Conservation (phyloP, 306 rosid genomes). For the Castanospermum australe region DNA sequence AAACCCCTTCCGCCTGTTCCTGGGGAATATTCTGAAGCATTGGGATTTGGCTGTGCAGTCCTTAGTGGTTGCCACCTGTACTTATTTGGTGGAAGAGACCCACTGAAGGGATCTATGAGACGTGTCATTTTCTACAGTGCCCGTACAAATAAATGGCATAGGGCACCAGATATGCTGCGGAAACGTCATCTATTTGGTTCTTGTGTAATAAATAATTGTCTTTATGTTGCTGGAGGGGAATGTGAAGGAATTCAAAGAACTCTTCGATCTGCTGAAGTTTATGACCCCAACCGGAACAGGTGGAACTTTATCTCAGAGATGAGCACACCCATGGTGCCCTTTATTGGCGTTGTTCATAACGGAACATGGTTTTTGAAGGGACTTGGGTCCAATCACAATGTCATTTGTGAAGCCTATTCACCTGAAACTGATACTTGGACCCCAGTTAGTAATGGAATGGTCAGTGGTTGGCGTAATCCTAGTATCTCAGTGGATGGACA, state of each 20-base stretch:
- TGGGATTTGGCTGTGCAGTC: constrained; percentile 81
- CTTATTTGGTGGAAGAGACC: constrained; percentile 78
- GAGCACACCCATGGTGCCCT: constrained; percentile 78
- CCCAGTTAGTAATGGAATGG: constrained; percentile 61
- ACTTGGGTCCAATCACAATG: constrained; percentile 68
- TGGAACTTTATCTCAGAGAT: constrained; percentile 76
- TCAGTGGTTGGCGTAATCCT: constrained; percentile 73
- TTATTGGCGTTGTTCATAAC: constrained; percentile 72
- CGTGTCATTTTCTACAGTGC: constrained; percentile 76
- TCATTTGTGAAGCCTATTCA: constrained; percentile 74
- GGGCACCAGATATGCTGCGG: constrained; percentile 80
- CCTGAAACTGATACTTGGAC: constrained; percentile 67
- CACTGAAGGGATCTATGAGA: constrained; percentile 68
- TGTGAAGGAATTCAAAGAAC: constrained; percentile 79
- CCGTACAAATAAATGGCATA: constrained; percentile 74
- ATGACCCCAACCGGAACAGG: constrained; percentile 65
- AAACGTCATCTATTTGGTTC: constrained; percentile 72
- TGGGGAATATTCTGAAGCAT: constrained; percentile 66
- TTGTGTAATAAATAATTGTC: constrained; percentile 75
- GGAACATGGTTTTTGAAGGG: constrained; percentile 78
- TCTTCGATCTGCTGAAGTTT: constrained; percentile 73
- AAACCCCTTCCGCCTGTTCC: constrained; percentile 84
- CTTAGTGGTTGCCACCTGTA: constrained; percentile 76
- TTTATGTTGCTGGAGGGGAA: constrained; percentile 81
- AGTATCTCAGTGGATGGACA: constrained; percentile 67